These are phyloP conservation scores for Endothia cerciana DNA, from an alignment of 2,329 filamentous ascomycete genomes.

Conservation along the genomic window DNA sequence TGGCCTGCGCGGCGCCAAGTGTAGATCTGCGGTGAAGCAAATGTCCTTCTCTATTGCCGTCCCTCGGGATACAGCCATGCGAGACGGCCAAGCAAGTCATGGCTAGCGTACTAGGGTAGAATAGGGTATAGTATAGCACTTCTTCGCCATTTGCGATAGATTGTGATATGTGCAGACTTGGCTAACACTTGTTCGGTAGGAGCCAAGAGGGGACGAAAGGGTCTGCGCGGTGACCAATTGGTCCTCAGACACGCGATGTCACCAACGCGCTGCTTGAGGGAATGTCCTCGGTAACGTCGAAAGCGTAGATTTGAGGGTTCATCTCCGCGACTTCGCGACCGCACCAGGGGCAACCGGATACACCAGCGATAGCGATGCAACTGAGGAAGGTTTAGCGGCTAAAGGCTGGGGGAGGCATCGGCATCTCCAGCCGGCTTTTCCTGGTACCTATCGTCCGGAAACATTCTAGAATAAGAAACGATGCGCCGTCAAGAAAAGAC, in stretches of 20 bases:
- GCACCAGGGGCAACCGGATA: neutral
- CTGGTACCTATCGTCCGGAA: neutral
- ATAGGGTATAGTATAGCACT: neutral
- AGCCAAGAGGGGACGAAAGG: neutral
- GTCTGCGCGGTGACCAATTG: neutral
- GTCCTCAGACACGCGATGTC: neutral
- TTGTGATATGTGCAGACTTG: neutral
- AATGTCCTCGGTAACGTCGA: neutral
- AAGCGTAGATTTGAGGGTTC: neutral
- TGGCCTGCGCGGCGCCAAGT: constrained; percentile 21
- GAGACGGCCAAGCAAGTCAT: neutral
- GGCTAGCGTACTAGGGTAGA: neutral
- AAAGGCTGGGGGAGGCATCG: neutral
- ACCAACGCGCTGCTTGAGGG: neutral
- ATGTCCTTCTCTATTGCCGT: neutral
- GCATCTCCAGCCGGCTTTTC: neutral
- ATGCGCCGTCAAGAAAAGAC: constrained; percentile 14
- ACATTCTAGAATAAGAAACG: constrained; percentile 22
- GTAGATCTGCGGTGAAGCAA: constrained; percentile 15
- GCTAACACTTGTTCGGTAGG: neutral
- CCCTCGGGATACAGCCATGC: neutral
- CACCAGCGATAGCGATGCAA: neutral
- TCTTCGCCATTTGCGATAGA: constrained; percentile 7
- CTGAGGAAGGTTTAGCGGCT: neutral
- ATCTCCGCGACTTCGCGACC: constrained; percentile 7